Base-by-base conservation (phyloP, 73 alveolate species). In the Durusdinium trenchii region DNA sequence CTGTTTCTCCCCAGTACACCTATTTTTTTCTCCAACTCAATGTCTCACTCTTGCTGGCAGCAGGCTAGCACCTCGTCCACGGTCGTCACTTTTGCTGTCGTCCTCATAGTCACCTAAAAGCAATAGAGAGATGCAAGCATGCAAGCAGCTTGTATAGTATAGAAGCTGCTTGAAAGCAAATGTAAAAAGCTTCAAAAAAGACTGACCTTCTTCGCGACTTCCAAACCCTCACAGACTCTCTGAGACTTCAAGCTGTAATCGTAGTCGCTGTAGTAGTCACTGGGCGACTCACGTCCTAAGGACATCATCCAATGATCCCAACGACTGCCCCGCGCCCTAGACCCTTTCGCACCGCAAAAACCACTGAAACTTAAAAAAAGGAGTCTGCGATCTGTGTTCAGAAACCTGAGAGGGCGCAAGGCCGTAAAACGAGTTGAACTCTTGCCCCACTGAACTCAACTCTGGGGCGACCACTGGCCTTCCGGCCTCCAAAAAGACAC, bases 251-350 rank as follows among this genome's bases (percentile, higher is more conserved):
- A 36, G 45, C 48, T 32, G 78, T 84, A 50, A 1, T 84, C 75
- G 36, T 84, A 50, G 94, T 84, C 73, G 94, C 94, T 84, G 94
- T 84, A 84, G 52, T 84, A 48, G 94, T 84, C 94, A 38, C 94
- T 84, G 75, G 43, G 54, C 16, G 14, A 16, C 36, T 84, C 94
- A 14, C n/a, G 48, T 51, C 94, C 94, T 84, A 5, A n/a, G 47
- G 12, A 30, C 46, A 43, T 5, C 6, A 64, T 32, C 79, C 9
- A 4, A 75, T 36, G 57, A 6, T 32, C 14, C n/a, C 30, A 60
- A 32, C 18, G 1, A 60, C 73, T 57, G 23, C 69, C 12, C 69
- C 69, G 23, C 32, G 69, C 12, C 12, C 12, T 57, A 16, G 12
- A 12, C 12, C 69, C 12, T 57, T 16, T 57, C 69, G 23, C 69